Evolutionary conservation across 371 early-diverging fungal species (phyloP), one percentile per base, ranked within the genome.

Genomic region (Apophysomyces ossiformis): DNA sequence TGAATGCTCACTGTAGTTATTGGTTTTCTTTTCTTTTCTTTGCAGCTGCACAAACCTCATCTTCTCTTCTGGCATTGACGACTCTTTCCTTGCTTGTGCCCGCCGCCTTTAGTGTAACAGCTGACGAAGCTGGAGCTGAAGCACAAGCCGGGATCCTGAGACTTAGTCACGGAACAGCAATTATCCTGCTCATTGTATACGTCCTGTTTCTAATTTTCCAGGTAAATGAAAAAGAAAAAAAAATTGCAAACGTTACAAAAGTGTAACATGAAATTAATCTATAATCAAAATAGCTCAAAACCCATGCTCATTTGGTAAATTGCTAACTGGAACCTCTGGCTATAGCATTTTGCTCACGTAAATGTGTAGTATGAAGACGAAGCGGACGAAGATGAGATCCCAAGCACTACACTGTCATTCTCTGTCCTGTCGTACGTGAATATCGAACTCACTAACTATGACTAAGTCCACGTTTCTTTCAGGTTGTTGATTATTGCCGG

Each of bases 61-160:
- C 91, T 15, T 89, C 92, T 7, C 82, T 96, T 5, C 71, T 95
- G 66, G 88, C 90, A 1, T 72, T 96, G 57, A 85, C 92, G 0
- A 87, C 92, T 26, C 70, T 93, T 39, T 89, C 92, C 11, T 75
- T 93, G 32, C 65, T 96, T 61, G 79, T 95, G 41, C 95, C 95
- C 9, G 92, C 94, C 7, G 94, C 93, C 0, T 93, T 92, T 70
- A 70, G 69, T 61, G 73, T 73, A 0, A 70, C 83, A 38, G 72
- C 78, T 9, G 67, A 83, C 37, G 50, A 71, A 5, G 72, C 73
- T 4, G 69, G 65, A 50, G 69, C 66, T 7, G 70, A 73, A 46
- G 69, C 65, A 16, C 67, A 77, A 11, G 67, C 75, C 47, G 83
- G 86, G 12, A 81, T 89, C 15, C 61, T 88, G 37, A 73, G 81